Conservation (phyloP, 495 filamentous ascomycete species). For the Penicillium malachiteum region DNA sequence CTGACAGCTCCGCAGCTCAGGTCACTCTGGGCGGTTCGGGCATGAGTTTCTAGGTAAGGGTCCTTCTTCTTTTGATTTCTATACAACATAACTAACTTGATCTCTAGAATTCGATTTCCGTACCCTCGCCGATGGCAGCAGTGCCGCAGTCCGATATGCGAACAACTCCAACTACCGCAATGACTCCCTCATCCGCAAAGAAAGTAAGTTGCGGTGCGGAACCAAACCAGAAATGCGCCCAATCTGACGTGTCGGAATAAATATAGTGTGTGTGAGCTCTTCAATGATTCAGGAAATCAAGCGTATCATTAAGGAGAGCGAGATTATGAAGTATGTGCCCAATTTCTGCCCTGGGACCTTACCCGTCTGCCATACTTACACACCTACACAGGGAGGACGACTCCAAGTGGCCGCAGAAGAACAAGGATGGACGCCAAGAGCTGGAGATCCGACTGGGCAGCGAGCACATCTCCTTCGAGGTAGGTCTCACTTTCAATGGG, state of each 20-base stretch:
- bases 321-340: conserved; percentile 85
- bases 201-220: conserved; percentile 65
- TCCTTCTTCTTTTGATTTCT: not conserved
- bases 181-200: conserved; percentile 98
- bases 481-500: conserved; percentile 27
- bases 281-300: conserved; percentile 93
- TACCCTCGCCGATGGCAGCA: conserved; percentile 88
- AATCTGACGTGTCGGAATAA: conserved; percentile 20
- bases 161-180: conserved; percentile 99
- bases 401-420: conserved; percentile 98
- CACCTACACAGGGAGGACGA: conserved; percentile 78
- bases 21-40: conserved; percentile 95
- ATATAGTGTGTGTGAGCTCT: conserved; percentile 90
- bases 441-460: conserved; percentile 91
- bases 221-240: not conserved
- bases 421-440: conserved; percentile 97
- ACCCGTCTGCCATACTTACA: conserved; percentile 12
- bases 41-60: conserved; percentile 97
- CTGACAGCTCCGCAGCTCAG: conserved; percentile 70
- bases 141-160: conserved; percentile 92
- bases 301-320: conserved; percentile 93
- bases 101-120: conserved; percentile 91
- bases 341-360: not conserved
- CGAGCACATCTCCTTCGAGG: conserved; percentile 98
- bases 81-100: conserved; percentile 27